Percentiles rank a stretch among this genome's conserved stretches.
Evolutionary conservation across 139 green algal genomes (phyloP).

Genomic region (Bryopsis sp.): DNA sequence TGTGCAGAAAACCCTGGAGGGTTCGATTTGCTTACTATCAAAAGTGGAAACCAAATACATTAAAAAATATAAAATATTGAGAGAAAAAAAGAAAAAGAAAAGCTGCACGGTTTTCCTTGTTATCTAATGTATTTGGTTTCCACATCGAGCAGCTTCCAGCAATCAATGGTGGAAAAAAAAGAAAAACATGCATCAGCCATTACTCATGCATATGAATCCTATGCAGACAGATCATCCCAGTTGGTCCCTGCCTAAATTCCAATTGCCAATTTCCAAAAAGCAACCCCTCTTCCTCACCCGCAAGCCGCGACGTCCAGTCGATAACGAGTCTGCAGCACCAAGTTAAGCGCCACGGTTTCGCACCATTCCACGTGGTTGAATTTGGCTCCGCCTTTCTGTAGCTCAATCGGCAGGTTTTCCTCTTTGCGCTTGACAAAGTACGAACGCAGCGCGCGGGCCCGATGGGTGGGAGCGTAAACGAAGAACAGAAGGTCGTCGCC

Average conservation of each 20-base stretch:
- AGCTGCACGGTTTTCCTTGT: conserved; percentile 5
- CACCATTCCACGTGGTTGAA: conserved; percentile 44
- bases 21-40: no score
- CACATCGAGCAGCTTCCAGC: conserved; percentile 3
- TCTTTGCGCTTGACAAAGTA: conserved; percentile 22
- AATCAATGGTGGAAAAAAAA: background rate
- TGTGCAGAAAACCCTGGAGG: no score
- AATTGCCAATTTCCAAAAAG: background rate
- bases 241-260: background rate
- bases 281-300: conserved; percentile 19
- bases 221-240: background rate
- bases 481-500: conserved; percentile 41
- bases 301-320: conserved; percentile 42
- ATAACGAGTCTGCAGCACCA: conserved; percentile 57
- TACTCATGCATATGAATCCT: background rate
- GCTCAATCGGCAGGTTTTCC: conserved; percentile 29
- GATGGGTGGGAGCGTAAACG: conserved; percentile 9
- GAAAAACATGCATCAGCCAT: background rate
- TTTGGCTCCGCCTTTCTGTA: conserved; percentile 23
- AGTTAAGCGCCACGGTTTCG: conserved; percentile 46
- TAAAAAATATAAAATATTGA: no score
- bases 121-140: background rate
- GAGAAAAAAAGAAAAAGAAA: no score
- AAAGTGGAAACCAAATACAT: no score
- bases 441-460: background rate